Conservation (phyloP, 1,284 basidiomycete species). For the Vanrija pseudolonga region DNA sequence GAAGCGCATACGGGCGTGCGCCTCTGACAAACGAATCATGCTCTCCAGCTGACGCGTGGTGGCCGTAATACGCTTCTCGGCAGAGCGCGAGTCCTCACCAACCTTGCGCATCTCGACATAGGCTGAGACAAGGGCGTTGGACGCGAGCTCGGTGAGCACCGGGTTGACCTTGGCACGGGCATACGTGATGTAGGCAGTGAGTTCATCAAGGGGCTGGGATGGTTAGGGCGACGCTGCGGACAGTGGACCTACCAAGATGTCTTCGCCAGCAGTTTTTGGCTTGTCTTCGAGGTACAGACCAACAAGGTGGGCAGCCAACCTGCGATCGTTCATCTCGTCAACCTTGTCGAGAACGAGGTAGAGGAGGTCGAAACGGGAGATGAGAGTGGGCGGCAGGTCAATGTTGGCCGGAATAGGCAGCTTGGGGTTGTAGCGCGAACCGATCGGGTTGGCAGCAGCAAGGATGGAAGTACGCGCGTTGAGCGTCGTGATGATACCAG, state of each 20-base stretch:
- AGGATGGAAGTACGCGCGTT: conserved; percentile 96
- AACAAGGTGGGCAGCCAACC: conserved; percentile 88
- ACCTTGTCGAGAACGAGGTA: conserved; percentile 95
- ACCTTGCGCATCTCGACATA: conserved; percentile 94
- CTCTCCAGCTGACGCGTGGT: conserved; percentile 95
- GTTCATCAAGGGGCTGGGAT: conserved; percentile 74
- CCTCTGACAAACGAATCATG: conserved; percentile 97
- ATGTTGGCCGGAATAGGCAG: conserved; percentile 80
- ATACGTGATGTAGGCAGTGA: conserved; percentile 93
- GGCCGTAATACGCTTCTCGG: conserved; percentile 93
- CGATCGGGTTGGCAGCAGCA: conserved; percentile 94
- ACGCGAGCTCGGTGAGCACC: conserved; percentile 80
- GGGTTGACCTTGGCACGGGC: conserved; percentile 86
- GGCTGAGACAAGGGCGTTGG: conserved; percentile 74
- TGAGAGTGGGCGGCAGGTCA: conserved; percentile 92
- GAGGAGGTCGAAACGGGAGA: conserved; percentile 96
- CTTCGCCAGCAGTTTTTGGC: conserved; percentile 64
- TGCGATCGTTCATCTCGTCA: conserved; percentile 84
- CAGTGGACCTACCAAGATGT: conserved; percentile 67
- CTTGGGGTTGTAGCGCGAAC: conserved; percentile 89
- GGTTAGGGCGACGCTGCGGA: background rate
- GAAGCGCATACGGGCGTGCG: conserved; percentile 93
- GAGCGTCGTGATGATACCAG: conserved; percentile 96
- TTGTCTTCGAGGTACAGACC: conserved; percentile 88
- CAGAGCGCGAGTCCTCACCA: conserved; percentile 78